Conservation (phyloP, 768 basidiomycete species). For the Tylopilus intermedius region DNA sequence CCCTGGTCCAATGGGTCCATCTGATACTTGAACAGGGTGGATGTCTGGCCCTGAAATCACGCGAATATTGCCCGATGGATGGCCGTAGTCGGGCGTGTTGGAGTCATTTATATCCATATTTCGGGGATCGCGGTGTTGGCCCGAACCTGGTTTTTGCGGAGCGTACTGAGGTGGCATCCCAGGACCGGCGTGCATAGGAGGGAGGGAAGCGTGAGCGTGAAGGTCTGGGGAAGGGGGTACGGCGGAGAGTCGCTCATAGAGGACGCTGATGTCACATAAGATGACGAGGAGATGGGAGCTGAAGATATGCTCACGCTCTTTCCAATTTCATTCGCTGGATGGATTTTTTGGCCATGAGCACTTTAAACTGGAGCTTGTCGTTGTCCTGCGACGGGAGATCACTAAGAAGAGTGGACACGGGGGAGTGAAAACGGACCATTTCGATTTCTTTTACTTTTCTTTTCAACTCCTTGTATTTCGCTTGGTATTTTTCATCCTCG, state of each 20-base stretch:
- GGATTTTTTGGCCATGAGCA: constrained; percentile 71
- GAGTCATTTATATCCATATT: constrained; percentile 47
- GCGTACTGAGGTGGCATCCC: constrained; percentile 34
- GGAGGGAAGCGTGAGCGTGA: constrained; percentile 36
- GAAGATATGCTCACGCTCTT: constrained; percentile 62
- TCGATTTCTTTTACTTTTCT: constrained; percentile 87
- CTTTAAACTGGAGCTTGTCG: constrained; percentile 80
- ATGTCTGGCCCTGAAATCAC: constrained; percentile 44
- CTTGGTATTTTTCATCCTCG: constrained; percentile 82
- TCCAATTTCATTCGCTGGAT: constrained; percentile 86
- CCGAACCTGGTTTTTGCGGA: constrained; percentile 17
- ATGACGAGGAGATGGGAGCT: constrained; percentile 18
- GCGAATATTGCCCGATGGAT: constrained; percentile 45
- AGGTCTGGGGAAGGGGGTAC: constrained; percentile 53
- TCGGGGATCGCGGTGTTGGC: constrained; percentile 34
- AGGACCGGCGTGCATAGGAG: constrained; percentile 31
- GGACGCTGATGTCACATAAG: constrained; percentile 44
- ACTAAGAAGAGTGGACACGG: constrained; percentile 3
- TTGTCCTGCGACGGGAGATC: constrained; percentile 57
- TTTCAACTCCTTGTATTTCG: constrained; percentile 85
- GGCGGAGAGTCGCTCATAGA: constrained; percentile 72
- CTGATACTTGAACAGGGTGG: constrained; percentile 45
- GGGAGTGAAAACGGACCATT: constrained; percentile 44
- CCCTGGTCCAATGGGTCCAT: constrained; percentile 43
- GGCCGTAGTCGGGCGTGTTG: constrained; percentile 45